Conservation (phyloP, 2,329 filamentous ascomycete genomes). For the Rhynchosporium secalis region DNA sequence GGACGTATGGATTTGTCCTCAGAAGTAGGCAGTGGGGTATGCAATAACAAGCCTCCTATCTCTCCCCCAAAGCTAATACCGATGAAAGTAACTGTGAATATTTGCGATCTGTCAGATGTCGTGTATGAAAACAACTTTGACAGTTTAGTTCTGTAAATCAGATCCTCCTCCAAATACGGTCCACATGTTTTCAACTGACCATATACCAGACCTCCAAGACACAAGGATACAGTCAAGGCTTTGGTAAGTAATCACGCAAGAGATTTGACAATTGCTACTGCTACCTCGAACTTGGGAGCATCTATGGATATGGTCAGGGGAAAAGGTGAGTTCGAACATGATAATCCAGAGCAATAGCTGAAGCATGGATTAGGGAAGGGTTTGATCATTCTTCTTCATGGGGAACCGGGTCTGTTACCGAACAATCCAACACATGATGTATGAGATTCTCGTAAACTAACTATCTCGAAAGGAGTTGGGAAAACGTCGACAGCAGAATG, state of each 20-base stretch:
- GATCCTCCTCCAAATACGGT: background rate
- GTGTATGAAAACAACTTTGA: conserved; percentile 13
- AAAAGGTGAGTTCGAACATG: conserved; percentile 28
- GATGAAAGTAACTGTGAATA: conserved; percentile 7
- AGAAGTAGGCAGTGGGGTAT: conserved; percentile 10
- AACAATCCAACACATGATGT: background rate
- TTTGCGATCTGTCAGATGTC: conserved; percentile 11
- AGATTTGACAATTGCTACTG: background rate
- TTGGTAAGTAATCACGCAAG: conserved; percentile 14
- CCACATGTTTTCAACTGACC: background rate
- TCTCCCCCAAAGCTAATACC: background rate
- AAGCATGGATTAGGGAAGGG: conserved; percentile 43
- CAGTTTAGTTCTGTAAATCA: background rate
- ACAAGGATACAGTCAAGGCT: conserved; percentile 17
- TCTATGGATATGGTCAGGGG: conserved; percentile 31
- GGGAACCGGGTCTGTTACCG: conserved; percentile 43
- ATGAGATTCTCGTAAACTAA: background rate
- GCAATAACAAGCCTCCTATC: background rate
- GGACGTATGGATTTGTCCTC: conserved; percentile 15
- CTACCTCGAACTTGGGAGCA: conserved; percentile 10
- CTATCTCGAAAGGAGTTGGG: conserved; percentile 14
- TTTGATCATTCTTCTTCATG: conserved; percentile 49
- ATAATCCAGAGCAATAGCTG: background rate
- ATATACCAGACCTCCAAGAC: background rate
- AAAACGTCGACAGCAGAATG: conserved; percentile 22